phyloP scores from a whole-genome alignment of 352 stramenopile genomes.

The Phytophthora foliorum region DNA sequence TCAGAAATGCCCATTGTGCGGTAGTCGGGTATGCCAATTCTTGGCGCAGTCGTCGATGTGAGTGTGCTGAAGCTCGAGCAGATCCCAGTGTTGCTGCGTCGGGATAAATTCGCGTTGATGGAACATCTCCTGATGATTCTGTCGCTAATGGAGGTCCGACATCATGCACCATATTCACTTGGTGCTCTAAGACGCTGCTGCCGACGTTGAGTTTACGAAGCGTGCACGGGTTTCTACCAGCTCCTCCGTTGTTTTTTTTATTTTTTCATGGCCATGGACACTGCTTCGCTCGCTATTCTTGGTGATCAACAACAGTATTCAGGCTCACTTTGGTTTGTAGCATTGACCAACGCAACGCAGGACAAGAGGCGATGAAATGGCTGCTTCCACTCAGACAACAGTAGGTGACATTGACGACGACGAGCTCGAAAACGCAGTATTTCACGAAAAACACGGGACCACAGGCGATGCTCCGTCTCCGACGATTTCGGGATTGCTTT shows the following conservation, averaged over 20 bases:
- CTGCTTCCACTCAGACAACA: slow-evolving; percentile 15
- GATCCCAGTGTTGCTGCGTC: slow-evolving; percentile 1
- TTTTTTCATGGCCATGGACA: neutral
- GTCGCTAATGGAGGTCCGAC: slow-evolving; percentile 31
- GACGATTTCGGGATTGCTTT: slow-evolving; percentile 62
- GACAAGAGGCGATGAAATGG: slow-evolving; percentile 34
- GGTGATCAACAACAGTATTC: neutral
- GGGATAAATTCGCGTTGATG: slow-evolving; percentile 13
- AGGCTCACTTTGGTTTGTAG: neutral
- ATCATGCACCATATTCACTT: slow-evolving; percentile 7
- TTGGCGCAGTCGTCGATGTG: slow-evolving; percentile 25
- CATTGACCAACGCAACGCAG: neutral
- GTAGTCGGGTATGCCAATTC: slow-evolving; percentile 31
- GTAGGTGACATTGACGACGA: slow-evolving; percentile 16
- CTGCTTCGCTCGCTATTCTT: slow-evolving; percentile 31
- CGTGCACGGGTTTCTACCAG: too few species aligned
- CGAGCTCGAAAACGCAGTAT: slow-evolving; percentile 66
- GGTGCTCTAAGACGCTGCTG: neutral
- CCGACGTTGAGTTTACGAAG: neutral
- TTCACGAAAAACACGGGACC: slow-evolving; percentile 61
- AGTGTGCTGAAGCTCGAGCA: slow-evolving; percentile 13
- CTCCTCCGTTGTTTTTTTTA: too few species aligned
- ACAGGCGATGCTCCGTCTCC: slow-evolving; percentile 35
- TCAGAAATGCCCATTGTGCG: slow-evolving; percentile 38
- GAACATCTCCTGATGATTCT: slow-evolving; percentile 9